phyloP scores from a whole-genome alignment of 441 rosid species.

The Arabidopsis lyrata region DNA sequence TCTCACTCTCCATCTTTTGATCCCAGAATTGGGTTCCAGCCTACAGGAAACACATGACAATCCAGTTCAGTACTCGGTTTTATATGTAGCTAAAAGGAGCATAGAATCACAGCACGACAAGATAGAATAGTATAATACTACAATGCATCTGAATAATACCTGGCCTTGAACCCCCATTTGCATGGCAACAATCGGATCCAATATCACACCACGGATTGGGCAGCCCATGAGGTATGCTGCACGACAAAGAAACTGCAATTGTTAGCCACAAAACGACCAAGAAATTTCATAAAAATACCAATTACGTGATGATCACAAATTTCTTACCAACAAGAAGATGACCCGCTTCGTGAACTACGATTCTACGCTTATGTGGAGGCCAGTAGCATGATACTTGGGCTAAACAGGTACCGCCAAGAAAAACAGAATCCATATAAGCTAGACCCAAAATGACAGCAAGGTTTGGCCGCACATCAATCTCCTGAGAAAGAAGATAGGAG shows the following conservation, averaged over 20 bases:
- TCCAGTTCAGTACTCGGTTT: conserved; percentile 3
- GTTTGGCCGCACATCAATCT: conserved; percentile 77
- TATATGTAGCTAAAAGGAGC: conserved; percentile 11
- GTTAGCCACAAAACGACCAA: neutral
- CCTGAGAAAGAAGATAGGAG: conserved; percentile 74
- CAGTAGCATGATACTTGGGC: conserved; percentile 87
- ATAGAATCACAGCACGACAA: conserved; percentile 13
- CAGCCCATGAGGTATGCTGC: conserved; percentile 96
- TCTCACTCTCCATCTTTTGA: conserved; percentile 84
- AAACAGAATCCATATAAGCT: conserved; percentile 67
- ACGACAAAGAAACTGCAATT: conserved; percentile 33
- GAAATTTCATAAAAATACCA: conserved; percentile 5
- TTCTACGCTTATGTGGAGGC: conserved; percentile 85
- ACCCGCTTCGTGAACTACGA: conserved; percentile 95
- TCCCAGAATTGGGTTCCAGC: conserved; percentile 99
- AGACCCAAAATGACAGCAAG: conserved; percentile 74
- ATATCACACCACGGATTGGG: conserved; percentile 92
- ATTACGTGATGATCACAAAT: neutral
- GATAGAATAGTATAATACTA: neutral
- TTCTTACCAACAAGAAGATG: conserved; percentile 81
- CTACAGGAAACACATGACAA: conserved; percentile 46
- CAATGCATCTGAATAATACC: conserved; percentile 48
- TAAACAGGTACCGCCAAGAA: conserved; percentile 85
- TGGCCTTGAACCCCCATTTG: conserved; percentile 97
- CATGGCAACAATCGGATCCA: conserved; percentile 89